Base-by-base conservation (phyloP, 768 basidiomycete species). In the Podaxis sp. region DNA sequence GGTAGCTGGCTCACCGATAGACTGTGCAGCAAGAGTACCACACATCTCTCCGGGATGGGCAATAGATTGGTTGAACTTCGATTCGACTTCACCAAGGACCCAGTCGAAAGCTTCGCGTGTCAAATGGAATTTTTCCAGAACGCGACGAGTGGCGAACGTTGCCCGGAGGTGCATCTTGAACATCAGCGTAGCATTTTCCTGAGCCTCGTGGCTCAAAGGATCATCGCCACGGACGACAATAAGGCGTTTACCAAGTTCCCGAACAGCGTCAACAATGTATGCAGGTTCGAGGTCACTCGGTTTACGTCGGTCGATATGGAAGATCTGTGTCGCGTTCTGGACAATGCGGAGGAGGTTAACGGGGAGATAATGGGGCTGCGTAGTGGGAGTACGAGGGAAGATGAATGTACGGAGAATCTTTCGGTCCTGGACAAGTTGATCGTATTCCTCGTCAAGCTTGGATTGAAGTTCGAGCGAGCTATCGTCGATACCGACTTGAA, bases 11-110 rank as follows among this genome's bases (percentile, higher is more conserved):
- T 98, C 97, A 73, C 97, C 97, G 65, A 98, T 99, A 0, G 97
- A 98, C 76, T 99, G 97, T 0, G 97, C 97, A 38, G 96, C 90
- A 21, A 98, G 84, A 0, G 95, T 97, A 47, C 97, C 97, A 65
- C 97, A 98, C 97, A 99, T 99, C 76, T 98, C 97, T 48, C 96
- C 95, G 0, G 97, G 93, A 67, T 97, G 90, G 9, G 85, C 94
- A 1, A 96, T 67, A 2, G 97, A 90, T 66, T 88, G 89, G 69
- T 98, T 96, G 81, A 98, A 98, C 72, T 95, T 95, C 48, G 92
- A 82, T 72, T 98, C 95, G 32, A 98, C 85, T 74, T 98, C 97
- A 63, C 97, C 91, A 53, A 98, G 67, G 1, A 98, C 93, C 97
- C 97, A 99, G 69, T 98, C 95, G 71, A 97, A 98, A 2, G 96